Percentiles rank a stretch among this genome's conserved stretches.
Conservation (phyloP, 2,329 filamentous ascomycete genomes). For the Cordyceps tenuipes region DNA sequence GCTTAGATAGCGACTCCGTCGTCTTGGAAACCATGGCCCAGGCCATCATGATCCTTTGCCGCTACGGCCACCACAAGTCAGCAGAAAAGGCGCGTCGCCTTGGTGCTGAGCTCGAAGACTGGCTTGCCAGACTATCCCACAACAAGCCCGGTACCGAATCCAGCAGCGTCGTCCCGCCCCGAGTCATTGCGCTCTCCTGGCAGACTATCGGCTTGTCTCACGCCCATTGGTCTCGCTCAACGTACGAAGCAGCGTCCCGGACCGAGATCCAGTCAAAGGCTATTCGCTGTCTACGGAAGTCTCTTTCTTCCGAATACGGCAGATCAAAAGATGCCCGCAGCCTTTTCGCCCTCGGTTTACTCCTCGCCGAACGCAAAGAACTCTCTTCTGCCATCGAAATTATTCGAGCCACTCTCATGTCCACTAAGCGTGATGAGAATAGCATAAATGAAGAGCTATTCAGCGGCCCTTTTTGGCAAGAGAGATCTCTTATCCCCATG, state of each 20-base stretch:
- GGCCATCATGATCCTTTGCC: constrained; percentile 71
- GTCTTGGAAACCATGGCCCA: constrained; percentile 72
- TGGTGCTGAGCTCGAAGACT: constrained; percentile 62
- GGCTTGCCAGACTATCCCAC: constrained; percentile 55
- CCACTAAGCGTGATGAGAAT: constrained; percentile 40
- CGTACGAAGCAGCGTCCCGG: constrained; percentile 64
- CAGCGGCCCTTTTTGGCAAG: constrained; percentile 48
- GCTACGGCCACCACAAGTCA: constrained; percentile 66
- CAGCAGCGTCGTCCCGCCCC: constrained; percentile 43
- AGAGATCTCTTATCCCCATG: constrained; percentile 63
- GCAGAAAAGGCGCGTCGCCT: constrained; percentile 72
- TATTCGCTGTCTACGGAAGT: constrained; percentile 64
- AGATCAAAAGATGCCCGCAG: constrained; percentile 64
- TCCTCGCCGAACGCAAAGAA: constrained; percentile 83
- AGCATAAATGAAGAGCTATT: constrained; percentile 33
- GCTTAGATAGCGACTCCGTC: constrained; percentile 69
- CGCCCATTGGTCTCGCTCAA: constrained; percentile 78
- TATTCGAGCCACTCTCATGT: constrained; percentile 64
- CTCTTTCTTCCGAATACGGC: constrained; percentile 58
- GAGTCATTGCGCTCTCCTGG: constrained; percentile 63
- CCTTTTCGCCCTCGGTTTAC: constrained; percentile 70
- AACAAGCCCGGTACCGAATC: constrained; percentile 18
- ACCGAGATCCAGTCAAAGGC: constrained; percentile 70
- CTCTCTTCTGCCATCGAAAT: constrained; percentile 72
- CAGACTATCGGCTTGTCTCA: constrained; percentile 79